These are phyloP conservation scores for Fusarium sp. DNA, from an alignment of 2,329 filamentous ascomycete genomes.

Conservation along the genomic window DNA sequence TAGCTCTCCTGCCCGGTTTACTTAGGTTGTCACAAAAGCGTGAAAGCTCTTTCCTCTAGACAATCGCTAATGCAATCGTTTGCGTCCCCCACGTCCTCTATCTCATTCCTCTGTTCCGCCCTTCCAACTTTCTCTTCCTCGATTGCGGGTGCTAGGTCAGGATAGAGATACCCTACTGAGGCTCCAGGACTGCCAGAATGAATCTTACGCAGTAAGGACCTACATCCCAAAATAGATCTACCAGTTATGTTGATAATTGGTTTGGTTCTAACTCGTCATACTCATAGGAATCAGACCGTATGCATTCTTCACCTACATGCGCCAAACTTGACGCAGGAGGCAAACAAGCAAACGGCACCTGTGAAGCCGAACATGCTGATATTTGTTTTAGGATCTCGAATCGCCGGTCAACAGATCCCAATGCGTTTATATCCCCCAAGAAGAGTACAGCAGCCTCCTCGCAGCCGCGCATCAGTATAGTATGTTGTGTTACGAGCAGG, in stretches of 20 bases:
- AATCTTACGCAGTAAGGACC: conserved; percentile 20
- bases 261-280: background rate
- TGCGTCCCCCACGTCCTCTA: background rate
- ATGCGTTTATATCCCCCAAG: conserved; percentile 65
- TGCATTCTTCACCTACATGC: background rate
- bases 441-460: conserved; percentile 71
- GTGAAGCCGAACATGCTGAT: background rate
- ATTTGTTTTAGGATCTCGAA: conserved; percentile 7
- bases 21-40: background rate
- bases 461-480: conserved; percentile 64
- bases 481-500: conserved; percentile 48
- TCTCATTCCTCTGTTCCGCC: background rate
- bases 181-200: conserved; percentile 11
- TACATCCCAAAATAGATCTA: background rate
- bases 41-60: background rate
- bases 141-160: background rate
- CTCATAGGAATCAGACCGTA: conserved; percentile 25
- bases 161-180: background rate
- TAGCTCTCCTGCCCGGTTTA: background rate
- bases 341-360: background rate
- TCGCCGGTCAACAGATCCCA: conserved; percentile 21
- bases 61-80: background rate
- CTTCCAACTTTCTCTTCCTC: background rate
- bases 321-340: background rate
- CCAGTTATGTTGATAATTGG: background rate